These are phyloP conservation scores for Posidonia oceanica DNA, from an alignment of 116 monocot species.

Conservation along the genomic window DNA sequence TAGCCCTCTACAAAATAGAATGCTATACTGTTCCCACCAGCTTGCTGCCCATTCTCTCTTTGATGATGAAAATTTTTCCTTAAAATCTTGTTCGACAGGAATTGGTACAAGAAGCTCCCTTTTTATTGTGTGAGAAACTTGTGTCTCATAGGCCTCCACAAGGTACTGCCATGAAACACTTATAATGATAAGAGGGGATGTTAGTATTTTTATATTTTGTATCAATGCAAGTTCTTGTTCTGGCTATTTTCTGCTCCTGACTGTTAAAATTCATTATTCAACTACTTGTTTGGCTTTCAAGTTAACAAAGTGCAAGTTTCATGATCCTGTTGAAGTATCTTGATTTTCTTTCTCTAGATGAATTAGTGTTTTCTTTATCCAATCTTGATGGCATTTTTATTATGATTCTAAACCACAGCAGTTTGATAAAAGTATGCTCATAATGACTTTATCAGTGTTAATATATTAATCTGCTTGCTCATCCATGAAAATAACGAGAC, in stretches of 20 bases:
- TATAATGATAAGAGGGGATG: neutral
- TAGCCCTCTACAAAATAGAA: constrained; percentile 55
- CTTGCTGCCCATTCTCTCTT: constrained; percentile 74
- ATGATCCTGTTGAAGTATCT: no score
- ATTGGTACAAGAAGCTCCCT: constrained; percentile 36
- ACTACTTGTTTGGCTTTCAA: no score
- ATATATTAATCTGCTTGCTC: no score
- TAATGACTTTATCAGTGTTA: no score
- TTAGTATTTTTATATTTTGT: neutral
- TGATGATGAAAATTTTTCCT: constrained; percentile 24
- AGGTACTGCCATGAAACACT: constrained; percentile 43
- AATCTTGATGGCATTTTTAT: no score
- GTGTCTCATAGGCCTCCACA: constrained; percentile 64
- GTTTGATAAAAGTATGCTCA: no score
- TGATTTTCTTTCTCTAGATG: no score
- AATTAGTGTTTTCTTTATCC: no score
- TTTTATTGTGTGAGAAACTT: constrained; percentile 52
- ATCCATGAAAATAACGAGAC: no score
- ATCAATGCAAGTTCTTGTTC: neutral
- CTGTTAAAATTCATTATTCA: neutral
- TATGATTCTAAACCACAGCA: no score
- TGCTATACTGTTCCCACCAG: constrained; percentile 63
- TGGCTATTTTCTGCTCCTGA: neutral
- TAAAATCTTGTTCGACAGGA: constrained; percentile 39
- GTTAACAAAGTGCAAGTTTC: no score